A percentile compares a stretch with the other conserved stretches of the same genome.
Evolutionary conservation across 129 eudicot species (phyloP).

Genomic region (Daucus carota): DNA sequence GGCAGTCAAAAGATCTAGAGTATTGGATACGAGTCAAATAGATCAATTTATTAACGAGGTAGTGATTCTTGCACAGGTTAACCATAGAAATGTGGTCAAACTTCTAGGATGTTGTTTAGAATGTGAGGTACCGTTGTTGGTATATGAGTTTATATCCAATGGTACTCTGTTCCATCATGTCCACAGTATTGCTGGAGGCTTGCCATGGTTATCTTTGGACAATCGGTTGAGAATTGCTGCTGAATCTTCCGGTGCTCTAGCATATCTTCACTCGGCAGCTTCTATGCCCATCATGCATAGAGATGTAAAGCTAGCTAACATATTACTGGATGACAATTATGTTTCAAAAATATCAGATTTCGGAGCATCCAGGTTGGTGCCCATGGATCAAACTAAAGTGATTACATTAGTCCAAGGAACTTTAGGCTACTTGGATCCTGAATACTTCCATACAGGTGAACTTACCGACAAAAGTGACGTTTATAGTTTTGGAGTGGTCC

Average conservation of each 20-base stretch:
- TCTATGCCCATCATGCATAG: slow-evolving; percentile 40
- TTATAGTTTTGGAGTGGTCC: slow-evolving; percentile 45
- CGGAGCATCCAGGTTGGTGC: slow-evolving; percentile 50
- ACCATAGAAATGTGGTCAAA: slow-evolving; percentile 46
- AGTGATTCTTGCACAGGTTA: slow-evolving; percentile 33
- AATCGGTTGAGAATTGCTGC: slow-evolving; percentile 46
- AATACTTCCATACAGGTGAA: slow-evolving; percentile 40
- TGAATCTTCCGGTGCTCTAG: slow-evolving; percentile 48
- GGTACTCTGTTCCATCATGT: slow-evolving; percentile 27
- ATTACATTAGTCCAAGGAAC: slow-evolving; percentile 46
- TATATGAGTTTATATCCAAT: slow-evolving; percentile 39
- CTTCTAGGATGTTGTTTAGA: slow-evolving; percentile 51
- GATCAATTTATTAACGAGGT: slow-evolving; percentile 64
- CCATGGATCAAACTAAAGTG: slow-evolving; percentile 36
- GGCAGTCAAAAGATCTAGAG: slow-evolving; percentile 41
- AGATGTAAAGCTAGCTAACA: slow-evolving; percentile 57
- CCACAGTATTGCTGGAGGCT: slow-evolving; percentile 18
- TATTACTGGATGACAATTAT: slow-evolving; percentile 43
- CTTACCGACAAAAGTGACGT: slow-evolving; percentile 49
- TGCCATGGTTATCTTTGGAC: slow-evolving; percentile 37
- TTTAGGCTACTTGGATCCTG: slow-evolving; percentile 52
- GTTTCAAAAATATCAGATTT: slow-evolving; percentile 41
- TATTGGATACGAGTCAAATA: slow-evolving; percentile 31
- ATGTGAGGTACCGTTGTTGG: slow-evolving; percentile 41
- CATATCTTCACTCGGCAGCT: slow-evolving; percentile 62